A percentile compares a stretch with the other conserved stretches of the same genome.
phyloP scores from a whole-genome alignment of 495 filamentous ascomycete species.

The Penicillium malachiteum region DNA sequence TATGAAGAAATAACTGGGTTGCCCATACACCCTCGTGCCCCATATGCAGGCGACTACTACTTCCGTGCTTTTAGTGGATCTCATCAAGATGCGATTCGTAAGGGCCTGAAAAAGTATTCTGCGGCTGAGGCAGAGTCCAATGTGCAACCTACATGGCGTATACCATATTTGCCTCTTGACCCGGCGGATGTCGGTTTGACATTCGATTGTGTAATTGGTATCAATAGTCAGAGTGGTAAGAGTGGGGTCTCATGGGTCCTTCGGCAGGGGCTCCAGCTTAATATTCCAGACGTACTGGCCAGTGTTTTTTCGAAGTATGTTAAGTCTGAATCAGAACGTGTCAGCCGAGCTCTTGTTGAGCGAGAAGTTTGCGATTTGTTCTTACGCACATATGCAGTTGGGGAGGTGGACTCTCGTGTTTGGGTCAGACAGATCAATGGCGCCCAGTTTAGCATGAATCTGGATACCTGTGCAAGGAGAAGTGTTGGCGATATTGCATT shows the following conservation, averaged over 20 bases:
- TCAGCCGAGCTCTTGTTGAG: constrained; percentile 1
- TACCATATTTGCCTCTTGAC: constrained; percentile 86
- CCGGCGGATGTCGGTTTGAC: constrained; percentile 82
- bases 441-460: too few species aligned
- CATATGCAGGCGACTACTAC: constrained; percentile 80
- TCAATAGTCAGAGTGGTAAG: constrained; percentile 88
- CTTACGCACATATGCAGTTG: constrained; percentile 2
- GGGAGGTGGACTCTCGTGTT: constrained; percentile 4
- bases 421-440: too few species aligned
- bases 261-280: constrained; percentile 68
- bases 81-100: constrained; percentile 92
- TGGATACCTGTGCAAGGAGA: too few species aligned
- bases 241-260: constrained; percentile 72
- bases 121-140: background rate
- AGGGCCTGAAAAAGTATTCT: constrained; percentile 61
- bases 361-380: constrained; percentile 3
- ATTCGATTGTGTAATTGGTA: constrained; percentile 87
- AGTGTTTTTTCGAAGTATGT: constrained; percentile 4
- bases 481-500: too few species aligned
- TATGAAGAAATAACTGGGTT: constrained; percentile 86
- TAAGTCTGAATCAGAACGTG: constrained; percentile 4
- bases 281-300: constrained; percentile 53
- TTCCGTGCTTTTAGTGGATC: constrained; percentile 83
- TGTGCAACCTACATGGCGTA: constrained; percentile 36
- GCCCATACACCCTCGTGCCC: constrained; percentile 73